Percentiles rank a stretch among this genome's conserved stretches.
phyloP scores from a whole-genome alignment of 768 basidiomycete species.

The Tulasnella sp. region DNA sequence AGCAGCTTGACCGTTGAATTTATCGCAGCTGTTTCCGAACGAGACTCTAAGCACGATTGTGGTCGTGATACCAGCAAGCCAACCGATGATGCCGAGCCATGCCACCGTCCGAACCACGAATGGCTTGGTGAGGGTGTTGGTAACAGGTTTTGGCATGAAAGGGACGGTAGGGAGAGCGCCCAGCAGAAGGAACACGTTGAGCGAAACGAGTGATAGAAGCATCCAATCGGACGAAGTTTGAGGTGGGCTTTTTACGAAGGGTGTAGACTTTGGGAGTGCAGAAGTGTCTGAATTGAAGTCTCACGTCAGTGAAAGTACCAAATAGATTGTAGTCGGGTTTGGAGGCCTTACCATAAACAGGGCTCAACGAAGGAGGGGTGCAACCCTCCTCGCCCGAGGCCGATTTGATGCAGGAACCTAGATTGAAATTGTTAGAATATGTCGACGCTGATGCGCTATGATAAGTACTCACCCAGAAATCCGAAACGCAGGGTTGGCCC shows the following conservation, averaged over 20 bases:
- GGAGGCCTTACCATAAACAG: conserved; percentile 4
- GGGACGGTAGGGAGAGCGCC: not conserved
- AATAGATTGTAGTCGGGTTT: not conserved
- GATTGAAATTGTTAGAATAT: not conserved
- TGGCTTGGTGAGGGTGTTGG: conserved; percentile 10
- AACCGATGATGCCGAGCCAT: conserved; percentile 27
- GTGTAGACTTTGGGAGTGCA: not conserved
- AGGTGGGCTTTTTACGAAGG: conserved; percentile 11
- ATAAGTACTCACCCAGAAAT: conserved; percentile 20
- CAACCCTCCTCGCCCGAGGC: not conserved
- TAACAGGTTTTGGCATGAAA: conserved; percentile 14
- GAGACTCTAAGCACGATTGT: conserved; percentile 24
- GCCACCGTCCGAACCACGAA: not conserved
- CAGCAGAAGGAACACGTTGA: conserved; percentile 18
- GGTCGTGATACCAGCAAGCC: conserved; percentile 25
- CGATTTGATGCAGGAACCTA: conserved; percentile 21
- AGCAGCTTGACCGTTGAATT: conserved; percentile 21
- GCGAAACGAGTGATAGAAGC: conserved; percentile 21
- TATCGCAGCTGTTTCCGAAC: conserved; percentile 13
- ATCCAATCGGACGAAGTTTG: conserved; percentile 24
- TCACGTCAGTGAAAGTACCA: not conserved
- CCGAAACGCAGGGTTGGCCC: conserved; percentile 22
- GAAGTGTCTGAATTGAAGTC: not conserved
- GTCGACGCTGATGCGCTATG: not conserved
- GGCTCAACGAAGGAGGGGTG: conserved; percentile 11